Evolutionary conservation across 2,329 filamentous ascomycete species (phyloP).

Genomic region (Stachybotrys elegans): DNA sequence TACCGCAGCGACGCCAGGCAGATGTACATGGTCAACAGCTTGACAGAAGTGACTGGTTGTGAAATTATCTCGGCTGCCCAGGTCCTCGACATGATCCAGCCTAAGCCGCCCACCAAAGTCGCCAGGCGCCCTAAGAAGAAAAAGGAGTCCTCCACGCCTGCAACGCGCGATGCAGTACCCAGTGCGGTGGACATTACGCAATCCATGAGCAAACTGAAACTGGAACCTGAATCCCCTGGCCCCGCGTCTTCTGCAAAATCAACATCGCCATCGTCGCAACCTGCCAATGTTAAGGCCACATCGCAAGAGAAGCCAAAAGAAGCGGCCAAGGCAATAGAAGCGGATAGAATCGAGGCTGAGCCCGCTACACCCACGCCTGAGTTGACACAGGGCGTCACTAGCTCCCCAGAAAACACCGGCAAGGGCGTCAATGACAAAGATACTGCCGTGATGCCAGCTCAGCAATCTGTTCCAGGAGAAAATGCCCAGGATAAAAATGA

Average conservation of each 20-base stretch:
- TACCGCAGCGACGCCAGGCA: conserved; percentile 69
- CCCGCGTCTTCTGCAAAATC: conserved; percentile 13
- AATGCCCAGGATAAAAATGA: too few species aligned
- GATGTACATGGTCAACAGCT: conserved; percentile 61
- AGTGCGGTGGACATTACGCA: conserved; percentile 23
- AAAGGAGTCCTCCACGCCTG: not conserved
- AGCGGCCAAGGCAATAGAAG: conserved; percentile 13
- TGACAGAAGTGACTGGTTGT: conserved; percentile 71
- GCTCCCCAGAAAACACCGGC: too few species aligned
- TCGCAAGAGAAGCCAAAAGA: conserved; percentile 9
- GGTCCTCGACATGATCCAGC: conserved; percentile 37
- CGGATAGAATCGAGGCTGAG: conserved; percentile 4
- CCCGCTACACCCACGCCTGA: too few species aligned
- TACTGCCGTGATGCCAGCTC: too few species aligned
- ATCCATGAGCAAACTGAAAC: conserved; percentile 24
- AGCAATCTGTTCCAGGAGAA: too few species aligned
- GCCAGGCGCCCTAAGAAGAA: conserved; percentile 1
- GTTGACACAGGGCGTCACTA: too few species aligned
- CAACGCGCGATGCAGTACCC: conserved; percentile 7
- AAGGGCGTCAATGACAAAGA: too few species aligned
- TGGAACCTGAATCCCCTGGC: conserved; percentile 20
- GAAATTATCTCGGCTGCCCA: conserved; percentile 55
- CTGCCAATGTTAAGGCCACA: conserved; percentile 9
- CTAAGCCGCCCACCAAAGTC: conserved; percentile 8
- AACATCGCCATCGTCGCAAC: conserved; percentile 1